Evolutionary conservation across 176 grass and related monocot species (phyloP).

Genomic region (Areca catechu): DNA sequence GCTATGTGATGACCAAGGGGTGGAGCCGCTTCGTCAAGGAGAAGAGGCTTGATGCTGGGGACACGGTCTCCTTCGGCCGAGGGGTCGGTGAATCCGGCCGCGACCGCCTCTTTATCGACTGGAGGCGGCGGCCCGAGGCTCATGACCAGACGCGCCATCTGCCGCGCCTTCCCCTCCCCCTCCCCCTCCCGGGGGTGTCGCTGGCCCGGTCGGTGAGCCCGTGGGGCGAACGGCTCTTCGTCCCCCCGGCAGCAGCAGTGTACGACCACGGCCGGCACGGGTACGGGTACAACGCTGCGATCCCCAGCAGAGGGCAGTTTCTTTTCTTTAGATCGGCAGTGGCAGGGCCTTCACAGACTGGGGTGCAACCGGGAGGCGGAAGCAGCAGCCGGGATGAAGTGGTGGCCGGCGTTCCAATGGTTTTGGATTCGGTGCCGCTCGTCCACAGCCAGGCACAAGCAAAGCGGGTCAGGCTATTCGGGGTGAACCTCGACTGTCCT

Average conservation of each 20-base stretch:
- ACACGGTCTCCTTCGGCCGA: constrained; percentile 90
- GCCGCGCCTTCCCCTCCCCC: constrained; percentile 31
- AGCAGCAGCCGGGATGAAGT: background rate
- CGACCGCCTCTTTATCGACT: constrained; percentile 79
- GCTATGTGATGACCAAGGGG: constrained; percentile 99
- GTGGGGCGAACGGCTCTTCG: constrained; percentile 45
- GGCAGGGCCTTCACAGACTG: constrained; percentile 30
- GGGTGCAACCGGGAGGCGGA: constrained; percentile 23
- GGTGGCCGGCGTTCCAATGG: constrained; percentile 19
- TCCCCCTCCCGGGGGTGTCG: constrained; percentile 23
- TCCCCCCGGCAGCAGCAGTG: constrained; percentile 37
- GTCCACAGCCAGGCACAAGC: constrained; percentile 29
- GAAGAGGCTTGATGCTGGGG: constrained; percentile 83
- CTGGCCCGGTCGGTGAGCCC: constrained; percentile 33
- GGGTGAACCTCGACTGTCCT: constrained; percentile 75
- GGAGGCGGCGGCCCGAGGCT: constrained; percentile 60
- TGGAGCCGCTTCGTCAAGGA: constrained; percentile 99
- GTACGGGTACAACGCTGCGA: constrained; percentile 28
- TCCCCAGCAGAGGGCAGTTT: constrained; percentile 24
- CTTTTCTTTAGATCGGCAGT: constrained; percentile 30
- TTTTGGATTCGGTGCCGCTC: constrained; percentile 59
- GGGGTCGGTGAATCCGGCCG: constrained; percentile 42
- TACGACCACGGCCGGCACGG: constrained; percentile 52
- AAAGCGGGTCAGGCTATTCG: constrained; percentile 87
- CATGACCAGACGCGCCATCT: constrained; percentile 27